These are phyloP conservation scores for Aspergillus sp. DNA, from an alignment of 2,329 filamentous ascomycete genomes.

Conservation along the genomic window DNA sequence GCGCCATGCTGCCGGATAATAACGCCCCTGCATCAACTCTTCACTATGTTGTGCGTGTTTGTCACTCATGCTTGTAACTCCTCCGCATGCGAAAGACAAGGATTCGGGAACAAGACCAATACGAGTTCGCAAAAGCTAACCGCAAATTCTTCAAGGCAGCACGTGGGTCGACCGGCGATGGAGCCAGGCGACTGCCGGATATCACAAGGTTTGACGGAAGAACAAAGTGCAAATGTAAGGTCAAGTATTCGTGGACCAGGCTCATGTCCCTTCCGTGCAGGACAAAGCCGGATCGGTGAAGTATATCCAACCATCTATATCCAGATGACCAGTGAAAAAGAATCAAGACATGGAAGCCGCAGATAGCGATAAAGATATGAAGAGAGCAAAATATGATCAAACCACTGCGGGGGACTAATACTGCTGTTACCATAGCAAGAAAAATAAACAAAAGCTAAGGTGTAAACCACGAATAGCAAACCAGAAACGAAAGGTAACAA, in stretches of 20 bases:
- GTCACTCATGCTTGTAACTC: neutral
- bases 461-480: conserved; percentile 2
- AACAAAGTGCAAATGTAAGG: conserved; percentile 1
- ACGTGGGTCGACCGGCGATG: conserved; percentile 6
- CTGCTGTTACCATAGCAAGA: conserved; percentile 5
- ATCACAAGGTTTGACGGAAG: conserved; percentile 11
- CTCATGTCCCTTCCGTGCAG: conserved; percentile 4
- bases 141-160: conserved; percentile 11
- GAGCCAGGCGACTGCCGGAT: conserved; percentile 13
- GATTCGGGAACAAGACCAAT: neutral
- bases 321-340: conserved; percentile 13
- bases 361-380: neutral
- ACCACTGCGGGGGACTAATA: neutral
- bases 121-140: conserved; percentile 4
- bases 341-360: conserved; percentile 11
- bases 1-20: conserved; percentile 7
- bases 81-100: neutral
- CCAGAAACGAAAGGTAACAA: conserved; percentile 14
- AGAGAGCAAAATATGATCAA: neutral
- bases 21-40: conserved; percentile 7
- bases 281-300: conserved; percentile 5
- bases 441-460: conserved; percentile 10
- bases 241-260: neutral
- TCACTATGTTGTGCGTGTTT: neutral
- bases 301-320: conserved; percentile 12